Evolutionary conservation across 176 grass and related monocot genomes (phyloP).

Genomic region (Raddia distichophylla): DNA sequence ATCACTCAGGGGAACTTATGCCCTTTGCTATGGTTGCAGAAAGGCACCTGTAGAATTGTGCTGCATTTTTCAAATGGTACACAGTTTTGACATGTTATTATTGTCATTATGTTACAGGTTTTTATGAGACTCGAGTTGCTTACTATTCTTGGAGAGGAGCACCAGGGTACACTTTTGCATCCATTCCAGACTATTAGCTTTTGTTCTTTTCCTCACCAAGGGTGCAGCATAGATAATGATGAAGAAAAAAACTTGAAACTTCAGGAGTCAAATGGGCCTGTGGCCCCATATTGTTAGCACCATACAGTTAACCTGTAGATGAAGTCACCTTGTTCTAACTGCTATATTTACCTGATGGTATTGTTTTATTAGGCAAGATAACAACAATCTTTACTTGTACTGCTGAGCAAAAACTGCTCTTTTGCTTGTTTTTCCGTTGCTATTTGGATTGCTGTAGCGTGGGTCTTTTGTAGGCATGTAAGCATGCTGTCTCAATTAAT

Average conservation of each 20-base stretch:
- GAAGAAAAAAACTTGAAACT: constrained; percentile 3
- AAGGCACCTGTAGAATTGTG: neutral
- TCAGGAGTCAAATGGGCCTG: neutral
- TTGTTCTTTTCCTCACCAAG: neutral
- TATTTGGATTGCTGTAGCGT: neutral
- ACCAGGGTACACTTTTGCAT: constrained; percentile 75
- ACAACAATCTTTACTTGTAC: neutral
- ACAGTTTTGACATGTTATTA: neutral
- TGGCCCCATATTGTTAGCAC: constrained; percentile 8
- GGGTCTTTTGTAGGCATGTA: too few relatives aligned
- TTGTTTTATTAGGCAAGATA: neutral
- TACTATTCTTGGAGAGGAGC: constrained; percentile 98
- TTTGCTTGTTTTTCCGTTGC: neutral
- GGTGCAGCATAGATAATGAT: constrained; percentile 26
- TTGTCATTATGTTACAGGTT: constrained; percentile 55
- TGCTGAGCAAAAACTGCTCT: neutral
- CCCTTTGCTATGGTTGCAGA: neutral
- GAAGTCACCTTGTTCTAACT: constrained; percentile 5
- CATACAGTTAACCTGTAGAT: constrained; percentile 30
- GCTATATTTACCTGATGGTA: neutral
- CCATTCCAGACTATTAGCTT: constrained; percentile 85
- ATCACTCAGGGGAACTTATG: neutral
- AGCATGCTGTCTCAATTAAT: too few relatives aligned
- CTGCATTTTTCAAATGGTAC: neutral
- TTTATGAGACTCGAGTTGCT: constrained; percentile 91